Conservation (phyloP, 306 rosid genomes). For the Medicago arabica region DNA sequence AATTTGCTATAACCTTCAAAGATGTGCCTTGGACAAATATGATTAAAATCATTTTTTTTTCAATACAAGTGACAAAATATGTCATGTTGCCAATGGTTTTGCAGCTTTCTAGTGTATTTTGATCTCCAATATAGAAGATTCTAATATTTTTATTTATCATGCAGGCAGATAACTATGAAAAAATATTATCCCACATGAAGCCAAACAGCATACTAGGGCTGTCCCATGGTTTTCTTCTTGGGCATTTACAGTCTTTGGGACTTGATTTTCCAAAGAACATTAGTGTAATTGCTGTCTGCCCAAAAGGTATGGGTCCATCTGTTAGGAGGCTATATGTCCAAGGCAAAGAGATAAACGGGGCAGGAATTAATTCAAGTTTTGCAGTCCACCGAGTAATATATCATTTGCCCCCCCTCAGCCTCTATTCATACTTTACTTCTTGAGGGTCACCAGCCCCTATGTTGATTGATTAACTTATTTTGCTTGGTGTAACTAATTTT, state of each 20-base stretch:
- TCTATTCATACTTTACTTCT: neutral
- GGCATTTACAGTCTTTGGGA: constrained; percentile 85
- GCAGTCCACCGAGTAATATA: constrained; percentile 83
- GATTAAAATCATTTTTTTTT: neutral
- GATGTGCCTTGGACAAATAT: neutral
- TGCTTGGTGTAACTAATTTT: constrained; percentile 24
- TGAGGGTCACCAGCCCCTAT: constrained; percentile 2
- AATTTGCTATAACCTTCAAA: neutral
- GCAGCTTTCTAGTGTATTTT: neutral
- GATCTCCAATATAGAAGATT: neutral
- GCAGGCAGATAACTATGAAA: constrained; percentile 91
- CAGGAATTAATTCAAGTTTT: constrained; percentile 88
- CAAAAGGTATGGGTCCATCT: constrained; percentile 98
- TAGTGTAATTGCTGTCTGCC: constrained; percentile 95
- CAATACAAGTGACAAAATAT: constrained; percentile 9
- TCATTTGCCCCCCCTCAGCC: neutral
- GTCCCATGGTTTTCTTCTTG: constrained; percentile 97
- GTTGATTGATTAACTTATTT: constrained; percentile 4
- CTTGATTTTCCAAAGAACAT: constrained; percentile 84
- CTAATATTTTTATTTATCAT: constrained; percentile 31
- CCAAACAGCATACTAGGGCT: constrained; percentile 95
- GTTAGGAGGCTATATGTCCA: constrained; percentile 97
- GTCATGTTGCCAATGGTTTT: constrained; percentile 15
- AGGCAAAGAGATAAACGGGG: constrained; percentile 97
- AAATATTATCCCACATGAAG: constrained; percentile 81